Evolutionary conservation across 1,139 yeast genomes (phyloP).

Genomic region (Blastobotrys arbuscula): DNA sequence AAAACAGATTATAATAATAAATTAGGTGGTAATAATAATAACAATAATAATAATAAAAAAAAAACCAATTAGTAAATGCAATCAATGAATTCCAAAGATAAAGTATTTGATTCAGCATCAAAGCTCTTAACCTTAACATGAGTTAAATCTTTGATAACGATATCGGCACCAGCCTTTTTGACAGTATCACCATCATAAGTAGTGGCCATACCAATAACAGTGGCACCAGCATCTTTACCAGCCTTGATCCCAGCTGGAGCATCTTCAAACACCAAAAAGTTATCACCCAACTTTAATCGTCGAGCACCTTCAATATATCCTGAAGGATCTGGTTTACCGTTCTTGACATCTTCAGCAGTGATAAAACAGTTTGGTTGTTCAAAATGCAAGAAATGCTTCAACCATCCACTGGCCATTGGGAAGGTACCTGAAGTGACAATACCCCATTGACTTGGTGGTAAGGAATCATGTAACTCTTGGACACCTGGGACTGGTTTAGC

Average conservation of each 20-base stretch:
- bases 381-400: constrained; percentile 53
- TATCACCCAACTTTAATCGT: constrained; percentile 48
- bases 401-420: constrained; percentile 75
- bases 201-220: constrained; percentile 76
- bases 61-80: constrained; percentile 15
- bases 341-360: constrained; percentile 69
- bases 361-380: constrained; percentile 66
- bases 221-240: constrained; percentile 80
- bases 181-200: constrained; percentile 67
- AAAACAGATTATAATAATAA: no score
- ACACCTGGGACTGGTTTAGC: constrained; percentile 77
- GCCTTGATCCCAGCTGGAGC: constrained; percentile 87
- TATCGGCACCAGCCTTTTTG: constrained; percentile 71
- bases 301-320: constrained; percentile 67
- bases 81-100: constrained; percentile 18
- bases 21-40: no score
- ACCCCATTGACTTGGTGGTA: constrained; percentile 52
- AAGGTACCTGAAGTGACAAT: constrained; percentile 81
- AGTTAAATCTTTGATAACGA: constrained; percentile 67
- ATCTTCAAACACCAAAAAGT: constrained; percentile 68
- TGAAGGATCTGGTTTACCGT: constrained; percentile 82
- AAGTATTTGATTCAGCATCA: constrained; percentile 25
- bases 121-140: constrained; percentile 38
- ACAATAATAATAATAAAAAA: background rate
- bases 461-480: constrained; percentile 50